Percentiles rank a stretch among this genome's conserved stretches.
Evolutionary conservation across 1,284 basidiomycete species (phyloP).

Genomic region (Apiotrichum domesticum): DNA sequence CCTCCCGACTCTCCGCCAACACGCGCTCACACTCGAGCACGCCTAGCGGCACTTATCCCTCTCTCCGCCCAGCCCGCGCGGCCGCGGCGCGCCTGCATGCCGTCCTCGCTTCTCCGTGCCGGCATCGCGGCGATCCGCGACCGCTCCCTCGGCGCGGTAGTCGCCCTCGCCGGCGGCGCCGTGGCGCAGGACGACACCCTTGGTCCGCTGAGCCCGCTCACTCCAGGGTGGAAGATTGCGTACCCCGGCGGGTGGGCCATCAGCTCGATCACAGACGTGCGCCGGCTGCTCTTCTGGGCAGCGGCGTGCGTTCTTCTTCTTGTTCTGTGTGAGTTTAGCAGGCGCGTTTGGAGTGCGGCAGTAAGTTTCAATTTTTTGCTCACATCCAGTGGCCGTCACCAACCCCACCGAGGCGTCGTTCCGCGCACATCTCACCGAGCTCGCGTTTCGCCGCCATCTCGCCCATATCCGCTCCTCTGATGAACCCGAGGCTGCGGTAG

Average conservation of each 20-base stretch:
- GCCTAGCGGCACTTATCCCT: background rate
- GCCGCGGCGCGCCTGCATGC: slow-evolving; percentile 14
- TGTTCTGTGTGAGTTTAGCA: slow-evolving; percentile 27
- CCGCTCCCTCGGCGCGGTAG: slow-evolving; percentile 16
- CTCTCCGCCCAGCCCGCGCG: slow-evolving; percentile 1
- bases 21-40: background rate
- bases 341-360: too few relatives aligned
- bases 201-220: background rate
- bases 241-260: background rate
- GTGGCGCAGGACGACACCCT: slow-evolving; percentile 3
- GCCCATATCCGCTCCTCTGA: slow-evolving; percentile 67
- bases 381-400: slow-evolving; percentile 73
- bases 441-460: slow-evolving; percentile 88
- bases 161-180: slow-evolving; percentile 11
- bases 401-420: slow-evolving; percentile 93
- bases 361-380: background rate
- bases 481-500: slow-evolving; percentile 46
- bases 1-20: background rate
- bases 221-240: background rate
- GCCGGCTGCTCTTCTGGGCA: slow-evolving; percentile 33
- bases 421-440: slow-evolving; percentile 86
- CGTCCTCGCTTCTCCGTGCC: slow-evolving; percentile 18
- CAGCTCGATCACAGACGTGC: slow-evolving; percentile 19
- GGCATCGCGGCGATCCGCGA: slow-evolving; percentile 17
- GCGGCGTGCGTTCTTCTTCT: slow-evolving; percentile 29